Base-by-base conservation (phyloP, 805 yeast genomes). In the Barnettozyma salicaria region DNA sequence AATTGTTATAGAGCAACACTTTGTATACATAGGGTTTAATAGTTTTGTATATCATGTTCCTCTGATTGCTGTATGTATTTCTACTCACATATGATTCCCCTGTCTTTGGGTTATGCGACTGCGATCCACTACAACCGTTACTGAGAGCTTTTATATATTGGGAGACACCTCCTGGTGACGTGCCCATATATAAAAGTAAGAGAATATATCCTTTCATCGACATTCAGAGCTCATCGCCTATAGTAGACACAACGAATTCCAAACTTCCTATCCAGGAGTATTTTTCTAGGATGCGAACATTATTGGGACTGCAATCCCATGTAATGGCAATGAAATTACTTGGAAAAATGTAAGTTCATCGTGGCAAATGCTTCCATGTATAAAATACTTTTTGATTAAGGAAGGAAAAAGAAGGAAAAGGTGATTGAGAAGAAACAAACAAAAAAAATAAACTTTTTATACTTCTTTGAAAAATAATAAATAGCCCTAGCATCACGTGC, bases 201-300 rank as follows among this genome's bases (percentile, higher is more conserved):
- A 36, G 39, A 48, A 45, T 54, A 43, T 52, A 43, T 50, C 58
- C 59, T 45, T 47, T 47, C 51, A 48, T 54, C 58, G 58, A 54
- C 59, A 54, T 54, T 54, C 53, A 44, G 44, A 50, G 45, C 37
- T 50, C 58, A 52, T 39, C 41, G 41, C 47, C 47, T 36, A 34
- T 13, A 36, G 27, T 18, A 42, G 45, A 38, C 33, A 30, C 39
- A n/a, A 40, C 55, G 55, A 45, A 36, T 44, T 51, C 48, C 56
- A 53, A 54, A 54, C 58, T 54, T 54, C 59, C 59, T 54, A 54
- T 53, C 58, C 48, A 50, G 59, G 59, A 49, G 28, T 37, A 33
- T 42, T 29, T 22, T 22, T 54, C 56, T 54, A 45, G 56, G 58
- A 54, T 27, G 41, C 56, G 52, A 40, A 40, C 58, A 53, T 53